Conservation (phyloP, 805 yeast genomes). For the Grigorovia transvaalensis region DNA sequence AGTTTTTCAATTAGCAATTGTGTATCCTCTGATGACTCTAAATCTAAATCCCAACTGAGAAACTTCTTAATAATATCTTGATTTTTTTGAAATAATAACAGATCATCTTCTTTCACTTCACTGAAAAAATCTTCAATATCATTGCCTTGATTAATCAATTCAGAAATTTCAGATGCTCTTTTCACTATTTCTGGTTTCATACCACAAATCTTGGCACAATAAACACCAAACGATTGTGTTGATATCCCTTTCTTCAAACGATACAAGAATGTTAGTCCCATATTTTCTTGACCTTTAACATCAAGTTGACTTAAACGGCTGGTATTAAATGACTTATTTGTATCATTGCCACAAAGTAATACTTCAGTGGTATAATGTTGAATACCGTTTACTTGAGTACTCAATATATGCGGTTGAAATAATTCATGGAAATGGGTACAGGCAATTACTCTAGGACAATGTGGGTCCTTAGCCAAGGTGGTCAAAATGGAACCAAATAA, state of each 20-base stretch:
- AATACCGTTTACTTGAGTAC: constrained; percentile 12
- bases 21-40: constrained; percentile 8
- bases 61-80: constrained; percentile 18
- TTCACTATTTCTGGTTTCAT: constrained; percentile 22
- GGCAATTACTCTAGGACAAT: constrained; percentile 25
- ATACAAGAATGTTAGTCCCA: constrained; percentile 29
- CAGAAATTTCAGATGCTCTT: constrained; percentile 26
- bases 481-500: constrained; percentile 33
- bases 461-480: constrained; percentile 8
- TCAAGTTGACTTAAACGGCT: neutral
- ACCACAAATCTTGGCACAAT: constrained; percentile 35
- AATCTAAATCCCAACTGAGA: constrained; percentile 23
- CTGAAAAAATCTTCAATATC: constrained; percentile 14
- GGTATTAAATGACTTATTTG: neutral
- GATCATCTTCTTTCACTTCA: constrained; percentile 11
- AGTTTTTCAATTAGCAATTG: constrained; percentile 7
- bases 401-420: constrained; percentile 22
- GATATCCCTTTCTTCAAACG: constrained; percentile 26
- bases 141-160: constrained; percentile 10
- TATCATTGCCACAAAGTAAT: constrained; percentile 7
- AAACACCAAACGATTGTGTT: constrained; percentile 30
- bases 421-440: constrained; percentile 39
- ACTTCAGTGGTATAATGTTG: constrained; percentile 32
- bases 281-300: neutral
- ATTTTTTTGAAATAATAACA: constrained; percentile 8